Percentiles rank a stretch among this genome's conserved stretches.
Evolutionary conservation across 805 yeast species (phyloP).

Genomic region (Yamadazyma endophytica): DNA sequence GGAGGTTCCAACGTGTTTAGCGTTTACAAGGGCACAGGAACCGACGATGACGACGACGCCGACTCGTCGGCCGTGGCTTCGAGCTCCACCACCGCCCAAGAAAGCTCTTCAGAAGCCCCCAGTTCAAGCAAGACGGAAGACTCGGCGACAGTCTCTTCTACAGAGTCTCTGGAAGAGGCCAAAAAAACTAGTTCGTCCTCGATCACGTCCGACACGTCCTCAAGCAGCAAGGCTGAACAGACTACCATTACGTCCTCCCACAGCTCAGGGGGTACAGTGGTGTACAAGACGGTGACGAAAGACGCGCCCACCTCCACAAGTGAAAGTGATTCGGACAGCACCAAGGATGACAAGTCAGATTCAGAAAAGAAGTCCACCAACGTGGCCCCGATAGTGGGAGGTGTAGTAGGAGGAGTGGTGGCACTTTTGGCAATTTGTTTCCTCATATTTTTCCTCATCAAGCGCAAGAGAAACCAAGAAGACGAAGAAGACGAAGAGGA

Average conservation of each 20-base stretch:
- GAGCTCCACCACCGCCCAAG: neutral
- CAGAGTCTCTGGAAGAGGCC: constrained; percentile 7
- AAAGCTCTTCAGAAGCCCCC: constrained; percentile 3
- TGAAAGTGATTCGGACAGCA: constrained; percentile 4
- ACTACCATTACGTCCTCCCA: constrained; percentile 11
- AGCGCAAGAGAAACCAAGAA: constrained; percentile 25
- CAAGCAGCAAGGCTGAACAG: constrained; percentile 3
- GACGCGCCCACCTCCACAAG: constrained; percentile 4
- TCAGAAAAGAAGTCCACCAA: constrained; percentile 19
- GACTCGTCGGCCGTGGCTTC: constrained; percentile 1
- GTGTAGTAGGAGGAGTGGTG: constrained; percentile 41
- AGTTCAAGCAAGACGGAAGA: too few relatives aligned
- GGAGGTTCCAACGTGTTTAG: constrained; percentile 34
- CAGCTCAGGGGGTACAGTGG: constrained; percentile 7
- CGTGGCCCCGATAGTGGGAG: constrained; percentile 39
- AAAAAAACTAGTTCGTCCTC: constrained; percentile 10
- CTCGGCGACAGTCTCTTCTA: constrained; percentile 9
- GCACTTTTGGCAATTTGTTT: constrained; percentile 23
- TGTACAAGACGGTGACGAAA: constrained; percentile 10
- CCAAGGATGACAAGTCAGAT: constrained; percentile 5
- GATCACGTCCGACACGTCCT: constrained; percentile 3
- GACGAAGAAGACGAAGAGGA: constrained; percentile 32
- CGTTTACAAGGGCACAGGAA: constrained; percentile 25
- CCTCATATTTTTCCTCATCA: constrained; percentile 27
- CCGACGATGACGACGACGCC: constrained; percentile 5